These are phyloP conservation scores for Tylopilus sp. DNA, from an alignment of 768 basidiomycete genomes.

Conservation along the genomic window DNA sequence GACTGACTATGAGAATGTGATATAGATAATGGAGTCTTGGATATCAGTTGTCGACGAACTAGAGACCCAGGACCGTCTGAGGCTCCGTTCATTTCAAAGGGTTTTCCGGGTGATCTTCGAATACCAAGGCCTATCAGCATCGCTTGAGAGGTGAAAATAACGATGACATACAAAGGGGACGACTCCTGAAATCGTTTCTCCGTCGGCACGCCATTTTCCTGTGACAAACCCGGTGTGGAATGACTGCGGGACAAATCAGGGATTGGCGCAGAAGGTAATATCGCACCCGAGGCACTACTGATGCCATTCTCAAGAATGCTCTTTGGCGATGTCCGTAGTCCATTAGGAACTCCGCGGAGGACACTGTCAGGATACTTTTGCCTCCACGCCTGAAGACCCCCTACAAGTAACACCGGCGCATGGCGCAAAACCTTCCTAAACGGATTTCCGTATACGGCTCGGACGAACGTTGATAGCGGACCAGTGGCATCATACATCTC, in stretches of 20 bases:
- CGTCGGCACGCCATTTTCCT: conserved; percentile 16
- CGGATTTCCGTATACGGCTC: conserved; percentile 69
- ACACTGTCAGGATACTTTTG: conserved; percentile 47
- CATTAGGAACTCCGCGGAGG: conserved; percentile 22
- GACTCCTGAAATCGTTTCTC: conserved; percentile 19
- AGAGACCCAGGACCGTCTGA: conserved; percentile 15
- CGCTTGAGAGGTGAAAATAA: not conserved
- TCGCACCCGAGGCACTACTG: conserved; percentile 27
- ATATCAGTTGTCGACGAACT: conserved; percentile 40
- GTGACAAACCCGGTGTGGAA: conserved; percentile 3
- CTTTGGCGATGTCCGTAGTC: conserved; percentile 11
- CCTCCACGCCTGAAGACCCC: conserved; percentile 84
- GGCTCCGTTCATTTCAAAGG: conserved; percentile 9
- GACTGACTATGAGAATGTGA: conserved; percentile 46
- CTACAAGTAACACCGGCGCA: conserved; percentile 78
- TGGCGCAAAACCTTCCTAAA: conserved; percentile 70
- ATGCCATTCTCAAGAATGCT: conserved; percentile 25
- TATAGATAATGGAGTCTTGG: conserved; percentile 43
- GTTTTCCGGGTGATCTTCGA: conserved; percentile 16
- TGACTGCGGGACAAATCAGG: conserved; percentile 16
- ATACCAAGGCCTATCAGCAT: conserved; percentile 11
- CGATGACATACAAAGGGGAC: conserved; percentile 19
- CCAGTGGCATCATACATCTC: conserved; percentile 48
- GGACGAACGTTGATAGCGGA: conserved; percentile 57
- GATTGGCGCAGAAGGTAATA: conserved; percentile 15